These are phyloP conservation scores for Litchi chinensis DNA, from an alignment of 345 rosid genomes.

Conservation along the genomic window DNA sequence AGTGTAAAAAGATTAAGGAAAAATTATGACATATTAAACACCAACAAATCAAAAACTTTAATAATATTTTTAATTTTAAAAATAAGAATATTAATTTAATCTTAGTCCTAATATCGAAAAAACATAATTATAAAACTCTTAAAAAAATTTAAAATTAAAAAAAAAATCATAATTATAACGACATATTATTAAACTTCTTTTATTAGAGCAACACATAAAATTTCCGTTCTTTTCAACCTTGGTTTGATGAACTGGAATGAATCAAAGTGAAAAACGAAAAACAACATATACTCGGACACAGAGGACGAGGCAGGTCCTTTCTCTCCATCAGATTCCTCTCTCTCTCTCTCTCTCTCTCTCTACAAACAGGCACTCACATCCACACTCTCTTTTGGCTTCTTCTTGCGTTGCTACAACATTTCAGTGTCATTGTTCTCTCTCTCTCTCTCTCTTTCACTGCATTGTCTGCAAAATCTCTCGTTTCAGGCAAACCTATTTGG, in stretches of 20 bases:
- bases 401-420: conserved; percentile 1
- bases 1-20: no score
- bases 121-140: no score
- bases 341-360: conserved; percentile 8
- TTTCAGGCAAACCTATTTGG: background rate
- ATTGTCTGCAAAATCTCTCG: conserved; percentile 5
- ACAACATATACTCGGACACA: conserved; percentile 11
- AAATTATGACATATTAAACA: no score
- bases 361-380: background rate
- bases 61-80: no score
- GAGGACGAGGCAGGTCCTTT: conserved; percentile 32
- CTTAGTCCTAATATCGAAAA: no score
- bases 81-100: no score
- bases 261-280: background rate
- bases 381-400: background rate
- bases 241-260: conserved; percentile 2
- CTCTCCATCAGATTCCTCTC: conserved; percentile 24
- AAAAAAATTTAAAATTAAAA: no score
- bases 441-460: background rate
- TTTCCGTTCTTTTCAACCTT: background rate
- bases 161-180: no score
- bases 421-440: background rate
- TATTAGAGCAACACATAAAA: no score
- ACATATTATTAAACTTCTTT: no score
- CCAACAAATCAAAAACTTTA: no score